Conservation (phyloP, 192 early-diverging fungal species). For the Coemansia guatemalensis region DNA sequence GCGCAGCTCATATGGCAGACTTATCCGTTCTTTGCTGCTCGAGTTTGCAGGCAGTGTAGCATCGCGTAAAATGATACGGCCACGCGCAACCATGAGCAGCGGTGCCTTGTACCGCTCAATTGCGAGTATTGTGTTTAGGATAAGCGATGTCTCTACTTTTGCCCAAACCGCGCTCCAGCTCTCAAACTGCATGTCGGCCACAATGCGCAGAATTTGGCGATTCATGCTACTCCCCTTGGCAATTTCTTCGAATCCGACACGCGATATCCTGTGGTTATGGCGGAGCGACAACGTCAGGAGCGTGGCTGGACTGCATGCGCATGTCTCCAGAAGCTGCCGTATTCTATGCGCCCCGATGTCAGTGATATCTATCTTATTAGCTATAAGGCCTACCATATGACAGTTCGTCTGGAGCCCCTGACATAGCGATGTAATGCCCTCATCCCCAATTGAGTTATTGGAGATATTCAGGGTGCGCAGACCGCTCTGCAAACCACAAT, state of each 20-base stretch:
- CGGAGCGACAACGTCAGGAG: conserved; percentile 34
- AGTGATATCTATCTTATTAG: conserved; percentile 23
- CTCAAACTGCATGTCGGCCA: conserved; percentile 27
- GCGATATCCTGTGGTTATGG: conserved; percentile 17
- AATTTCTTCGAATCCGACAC: conserved; percentile 10
- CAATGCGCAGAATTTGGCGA: conserved; percentile 21
- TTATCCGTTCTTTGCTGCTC: background rate
- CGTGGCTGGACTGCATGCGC: conserved; percentile 4
- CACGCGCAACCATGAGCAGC: conserved; percentile 32
- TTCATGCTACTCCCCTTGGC: conserved; percentile 8
- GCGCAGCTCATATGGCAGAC: conserved; percentile 26
- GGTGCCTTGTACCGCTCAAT: conserved; percentile 34
- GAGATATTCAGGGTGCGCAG: conserved; percentile 24
- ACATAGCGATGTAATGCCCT: conserved; percentile 25
- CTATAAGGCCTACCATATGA: conserved; percentile 16
- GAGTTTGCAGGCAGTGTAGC: background rate
- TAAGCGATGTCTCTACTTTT: conserved; percentile 14
- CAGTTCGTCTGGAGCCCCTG: conserved; percentile 12
- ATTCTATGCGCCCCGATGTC: conserved; percentile 9
- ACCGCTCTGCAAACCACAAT: background rate
- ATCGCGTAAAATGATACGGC: conserved; percentile 21
- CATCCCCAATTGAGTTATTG: conserved; percentile 26
- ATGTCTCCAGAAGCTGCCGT: conserved; percentile 13
- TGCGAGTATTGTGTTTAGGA: conserved; percentile 24
- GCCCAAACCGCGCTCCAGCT: conserved; percentile 29